Percentiles rank a stretch among this genome's conserved stretches.
Evolutionary conservation across 306 rosid genomes (phyloP).

Genomic region (Ammopiptanthus mongolicus): DNA sequence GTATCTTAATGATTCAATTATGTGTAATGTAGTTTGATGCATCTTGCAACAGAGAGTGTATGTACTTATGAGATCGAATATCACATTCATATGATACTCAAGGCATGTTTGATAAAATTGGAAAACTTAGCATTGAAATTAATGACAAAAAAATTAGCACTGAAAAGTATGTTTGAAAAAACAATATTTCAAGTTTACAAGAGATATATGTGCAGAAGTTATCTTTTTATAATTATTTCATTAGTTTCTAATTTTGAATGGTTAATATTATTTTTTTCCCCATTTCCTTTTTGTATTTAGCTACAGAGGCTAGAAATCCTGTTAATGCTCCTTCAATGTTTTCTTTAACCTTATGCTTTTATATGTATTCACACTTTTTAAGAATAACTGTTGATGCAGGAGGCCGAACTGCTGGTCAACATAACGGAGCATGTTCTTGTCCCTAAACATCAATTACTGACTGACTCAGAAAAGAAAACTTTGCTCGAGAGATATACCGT

Average conservation of each 20-base stretch:
- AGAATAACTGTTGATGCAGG: conserved; percentile 39
- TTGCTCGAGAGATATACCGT: conserved; percentile 61
- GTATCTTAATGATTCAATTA: background rate
- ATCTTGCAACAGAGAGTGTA: background rate
- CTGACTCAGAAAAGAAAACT: conserved; percentile 54
- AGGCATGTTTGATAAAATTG: background rate
- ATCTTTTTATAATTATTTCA: background rate
- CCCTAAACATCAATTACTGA: conserved; percentile 58
- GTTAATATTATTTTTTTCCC: background rate
- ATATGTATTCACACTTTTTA: background rate
- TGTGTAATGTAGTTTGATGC: background rate
- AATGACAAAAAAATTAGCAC: background rate
- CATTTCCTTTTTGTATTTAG: background rate
- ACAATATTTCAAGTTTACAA: background rate
- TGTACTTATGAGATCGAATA: background rate
- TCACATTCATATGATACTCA: background rate
- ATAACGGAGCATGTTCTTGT: conserved; percentile 60
- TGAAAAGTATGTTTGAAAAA: background rate
- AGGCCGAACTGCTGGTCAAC: conserved; percentile 68
- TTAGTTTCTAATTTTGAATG: background rate
- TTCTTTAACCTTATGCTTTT: background rate
- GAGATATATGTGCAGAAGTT: background rate
- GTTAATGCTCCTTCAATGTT: background rate
- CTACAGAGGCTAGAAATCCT: background rate
- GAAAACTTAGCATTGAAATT: too few relatives aligned